Evolutionary conservation across 805 yeast genomes (phyloP).

Genomic region (Kodamaea neixiangensis): DNA sequence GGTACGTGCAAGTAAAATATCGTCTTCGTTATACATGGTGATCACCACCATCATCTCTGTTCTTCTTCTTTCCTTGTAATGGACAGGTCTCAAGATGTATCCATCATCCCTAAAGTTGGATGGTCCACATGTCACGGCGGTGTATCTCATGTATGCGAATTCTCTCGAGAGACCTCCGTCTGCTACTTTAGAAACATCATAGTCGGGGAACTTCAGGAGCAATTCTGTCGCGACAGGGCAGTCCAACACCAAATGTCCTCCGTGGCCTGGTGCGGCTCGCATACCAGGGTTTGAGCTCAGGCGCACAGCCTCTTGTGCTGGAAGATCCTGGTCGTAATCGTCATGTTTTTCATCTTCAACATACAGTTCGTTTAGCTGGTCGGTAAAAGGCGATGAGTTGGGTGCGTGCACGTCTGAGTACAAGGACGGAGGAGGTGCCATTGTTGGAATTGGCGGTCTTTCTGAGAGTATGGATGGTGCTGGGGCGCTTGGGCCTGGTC

Average conservation of each 20-base stretch:
- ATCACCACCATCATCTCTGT: conserved; percentile 64
- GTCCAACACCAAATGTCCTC: conserved; percentile 82
- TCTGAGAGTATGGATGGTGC: neutral
- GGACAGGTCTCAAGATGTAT: conserved; percentile 55
- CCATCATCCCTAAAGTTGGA: conserved; percentile 59
- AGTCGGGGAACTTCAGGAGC: conserved; percentile 47
- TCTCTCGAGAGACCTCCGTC: conserved; percentile 48
- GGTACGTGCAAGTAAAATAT: conserved; percentile 59
- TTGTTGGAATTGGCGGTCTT: too few relatives aligned
- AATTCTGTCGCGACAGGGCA: conserved; percentile 82
- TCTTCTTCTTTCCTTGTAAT: conserved; percentile 52
- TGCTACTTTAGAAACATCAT: conserved; percentile 31
- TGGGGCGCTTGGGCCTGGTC: neutral
- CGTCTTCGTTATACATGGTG: conserved; percentile 71
- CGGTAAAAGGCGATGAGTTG: conserved; percentile 8
- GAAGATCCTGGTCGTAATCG: conserved; percentile 17
- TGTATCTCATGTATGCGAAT: conserved; percentile 60
- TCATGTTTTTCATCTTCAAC: conserved; percentile 18
- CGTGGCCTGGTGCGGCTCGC: conserved; percentile 37
- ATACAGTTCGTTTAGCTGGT: conserved; percentile 36
- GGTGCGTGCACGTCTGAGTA: neutral
- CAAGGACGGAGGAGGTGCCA: conserved; percentile 4
- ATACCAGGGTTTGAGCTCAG: conserved; percentile 40
- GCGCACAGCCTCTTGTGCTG: conserved; percentile 32
- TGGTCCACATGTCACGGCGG: conserved; percentile 71